Evolutionary conservation across 1,284 basidiomycete genomes (phyloP).

Genomic region (Cutaneotrichosporon sp.): DNA sequence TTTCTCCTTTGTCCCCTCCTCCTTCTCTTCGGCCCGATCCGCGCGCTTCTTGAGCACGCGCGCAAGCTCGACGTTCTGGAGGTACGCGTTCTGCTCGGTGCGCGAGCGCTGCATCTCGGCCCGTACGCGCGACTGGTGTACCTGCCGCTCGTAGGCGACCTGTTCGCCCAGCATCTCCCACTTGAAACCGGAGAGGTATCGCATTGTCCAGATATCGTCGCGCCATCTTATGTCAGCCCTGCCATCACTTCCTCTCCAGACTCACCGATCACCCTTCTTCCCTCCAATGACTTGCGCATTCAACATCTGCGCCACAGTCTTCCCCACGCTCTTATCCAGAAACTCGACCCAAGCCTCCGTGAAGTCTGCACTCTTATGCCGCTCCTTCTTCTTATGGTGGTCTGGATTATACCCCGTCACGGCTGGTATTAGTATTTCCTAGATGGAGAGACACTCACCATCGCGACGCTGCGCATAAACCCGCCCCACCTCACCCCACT

Average conservation of each 20-base stretch:
- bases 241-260: neutral
- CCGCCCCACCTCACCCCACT: slow-evolving; percentile 76
- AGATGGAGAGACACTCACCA: slow-evolving; percentile 43
- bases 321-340: slow-evolving; percentile 84
- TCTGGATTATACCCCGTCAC: slow-evolving; percentile 43
- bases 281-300: slow-evolving; percentile 95
- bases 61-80: slow-evolving; percentile 91
- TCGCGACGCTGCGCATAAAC: slow-evolving; percentile 88
- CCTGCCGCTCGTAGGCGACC: slow-evolving; percentile 90
- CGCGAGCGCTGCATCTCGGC: slow-evolving; percentile 86
- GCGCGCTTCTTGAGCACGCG: slow-evolving; percentile 83
- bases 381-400: slow-evolving; percentile 46
- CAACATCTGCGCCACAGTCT: slow-evolving; percentile 88
- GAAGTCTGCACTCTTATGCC: slow-evolving; percentile 80
- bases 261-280: slow-evolving; percentile 68
- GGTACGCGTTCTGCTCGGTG: slow-evolving; percentile 87
- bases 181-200: slow-evolving; percentile 95
- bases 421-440: slow-evolving; percentile 25
- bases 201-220: slow-evolving; percentile 99
- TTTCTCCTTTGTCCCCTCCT: slow-evolving; percentile 15
- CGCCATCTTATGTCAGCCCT: slow-evolving; percentile 63
- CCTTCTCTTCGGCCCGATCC: slow-evolving; percentile 59
- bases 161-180: slow-evolving; percentile 99
- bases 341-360: slow-evolving; percentile 99
- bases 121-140: slow-evolving; percentile 81